Evolutionary conservation across 306 rosid genomes (phyloP), one percentile per base, ranked within the genome.

Genomic region (Senna siamea): DNA sequence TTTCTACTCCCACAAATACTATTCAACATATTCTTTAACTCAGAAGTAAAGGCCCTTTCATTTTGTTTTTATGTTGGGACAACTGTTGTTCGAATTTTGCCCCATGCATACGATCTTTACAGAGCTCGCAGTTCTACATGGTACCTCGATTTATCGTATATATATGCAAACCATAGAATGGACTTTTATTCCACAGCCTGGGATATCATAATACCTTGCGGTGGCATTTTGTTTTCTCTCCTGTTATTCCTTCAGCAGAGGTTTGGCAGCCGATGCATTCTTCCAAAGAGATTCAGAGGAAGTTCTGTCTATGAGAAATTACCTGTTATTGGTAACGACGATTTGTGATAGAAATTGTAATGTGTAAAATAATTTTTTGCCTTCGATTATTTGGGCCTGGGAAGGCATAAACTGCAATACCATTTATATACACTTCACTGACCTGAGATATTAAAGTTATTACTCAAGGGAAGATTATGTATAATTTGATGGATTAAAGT

Each of bases 31-130:
- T 51, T 85, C 37, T 44, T 40, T 6, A 86, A 84, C 58, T 78
- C 96, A 5, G 84, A 87, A 51, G 91, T 80, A 82, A 84, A 76
- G 55, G 66, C 89, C 56, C 79, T 93, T 14, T 37, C 87, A 18
- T 77, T 74, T 70, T 61, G 67, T 55, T 91, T 88, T 67, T 93
- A 91, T 66, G 14, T 74, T 10, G 97, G 98, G 76, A 82, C 90
- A 53, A 91, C 94, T 69, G 15, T 84, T 80, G 86, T 91, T 72
- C 94, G 87, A 5, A 85, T 89, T 73, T 74, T 91, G 63, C 97
- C 97, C 70, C 98, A 89, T 85, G 96, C 94, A 13, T 93, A 91
- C 53, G 97, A 93, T 84, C 91, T 93, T 37, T 91, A 82, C 85
- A 78, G 97, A 78, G 87, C 87, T 77, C 97, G 72, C 72, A 76